phyloP scores from a whole-genome alignment of 805 yeast species.

The Yamadazyma sp. region DNA sequence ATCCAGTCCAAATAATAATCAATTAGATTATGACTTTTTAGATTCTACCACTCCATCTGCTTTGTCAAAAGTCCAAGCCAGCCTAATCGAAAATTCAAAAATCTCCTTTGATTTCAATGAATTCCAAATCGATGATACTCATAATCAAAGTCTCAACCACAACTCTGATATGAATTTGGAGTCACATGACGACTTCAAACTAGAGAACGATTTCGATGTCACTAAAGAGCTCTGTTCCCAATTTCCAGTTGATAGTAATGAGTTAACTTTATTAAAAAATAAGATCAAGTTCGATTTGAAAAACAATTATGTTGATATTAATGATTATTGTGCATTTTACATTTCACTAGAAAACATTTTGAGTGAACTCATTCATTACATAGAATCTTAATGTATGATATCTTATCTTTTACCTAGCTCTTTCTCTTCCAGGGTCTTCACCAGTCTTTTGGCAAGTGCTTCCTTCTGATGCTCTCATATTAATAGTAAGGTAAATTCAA shows the following conservation, averaged over 20 bases:
- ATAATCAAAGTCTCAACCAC: neutral
- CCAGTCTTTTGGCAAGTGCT: too few relatives aligned
- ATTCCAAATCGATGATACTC: constrained; percentile 5
- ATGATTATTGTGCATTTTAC: constrained; percentile 44
- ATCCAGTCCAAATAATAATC: constrained; percentile 5
- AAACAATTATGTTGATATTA: constrained; percentile 42
- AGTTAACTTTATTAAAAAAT: constrained; percentile 31
- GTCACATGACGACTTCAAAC: constrained; percentile 8
- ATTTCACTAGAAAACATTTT: constrained; percentile 38
- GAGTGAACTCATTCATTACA: constrained; percentile 37
- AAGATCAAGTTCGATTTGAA: constrained; percentile 39
- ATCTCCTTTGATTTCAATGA: constrained; percentile 3
- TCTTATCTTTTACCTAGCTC: too few relatives aligned
- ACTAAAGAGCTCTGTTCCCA: constrained; percentile 5
- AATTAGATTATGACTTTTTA: constrained; percentile 3
- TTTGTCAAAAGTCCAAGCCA: constrained; percentile 4
- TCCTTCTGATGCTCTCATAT: too few relatives aligned
- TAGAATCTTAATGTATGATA: constrained; percentile 14
- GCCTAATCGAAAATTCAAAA: constrained; percentile 1
- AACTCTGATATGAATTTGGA: constrained; percentile 4
- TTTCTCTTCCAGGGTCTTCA: too few relatives aligned
- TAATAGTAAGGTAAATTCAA: too few relatives aligned
- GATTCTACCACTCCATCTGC: constrained; percentile 5
- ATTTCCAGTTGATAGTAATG: constrained; percentile 14
- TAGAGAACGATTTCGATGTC: constrained; percentile 12